Conservation (phyloP, 2,329 filamentous ascomycete genomes). For the Cladosporium sp. region DNA sequence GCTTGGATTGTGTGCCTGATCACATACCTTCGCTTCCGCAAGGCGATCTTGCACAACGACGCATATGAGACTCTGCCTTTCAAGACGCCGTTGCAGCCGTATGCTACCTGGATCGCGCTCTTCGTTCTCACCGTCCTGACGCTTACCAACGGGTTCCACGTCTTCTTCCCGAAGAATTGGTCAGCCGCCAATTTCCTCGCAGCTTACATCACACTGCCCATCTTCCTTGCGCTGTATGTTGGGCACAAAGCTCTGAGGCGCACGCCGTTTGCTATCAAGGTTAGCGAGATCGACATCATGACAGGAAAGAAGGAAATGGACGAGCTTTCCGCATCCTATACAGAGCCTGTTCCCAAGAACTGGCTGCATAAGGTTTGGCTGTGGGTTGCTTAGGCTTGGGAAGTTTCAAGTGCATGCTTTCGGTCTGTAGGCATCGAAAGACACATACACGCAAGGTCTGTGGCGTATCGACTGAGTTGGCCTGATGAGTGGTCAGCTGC, state of each 20-base stretch:
- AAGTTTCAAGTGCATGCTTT: not conserved
- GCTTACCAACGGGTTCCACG: constrained; percentile 61
- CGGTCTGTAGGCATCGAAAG: not conserved
- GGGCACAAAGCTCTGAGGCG: constrained; percentile 56
- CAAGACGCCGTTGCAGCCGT: constrained; percentile 54
- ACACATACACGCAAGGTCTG: not conserved
- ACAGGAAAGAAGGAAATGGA: constrained; percentile 51
- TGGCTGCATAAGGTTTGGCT: constrained; percentile 52
- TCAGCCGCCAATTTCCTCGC: constrained; percentile 62
- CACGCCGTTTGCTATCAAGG: constrained; percentile 48
- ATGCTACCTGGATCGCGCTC: constrained; percentile 54
- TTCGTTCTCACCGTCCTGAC: constrained; percentile 52
- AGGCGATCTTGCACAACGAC: constrained; percentile 54
- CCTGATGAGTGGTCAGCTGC: not conserved
- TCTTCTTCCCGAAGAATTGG: constrained; percentile 55
- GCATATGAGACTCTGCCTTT: constrained; percentile 49
- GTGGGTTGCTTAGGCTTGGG: constrained; percentile 45
- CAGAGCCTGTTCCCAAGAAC: constrained; percentile 47
- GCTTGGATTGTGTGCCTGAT: constrained; percentile 46
- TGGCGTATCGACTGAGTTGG: not conserved
- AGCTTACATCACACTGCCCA: constrained; percentile 60
- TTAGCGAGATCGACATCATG: constrained; percentile 48
- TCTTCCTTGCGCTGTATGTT: constrained; percentile 59
- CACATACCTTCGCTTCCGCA: constrained; percentile 55
- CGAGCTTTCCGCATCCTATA: constrained; percentile 44